Base-by-base conservation (phyloP, 2,329 filamentous ascomycete genomes). In the Apiospora saccharicola region DNA sequence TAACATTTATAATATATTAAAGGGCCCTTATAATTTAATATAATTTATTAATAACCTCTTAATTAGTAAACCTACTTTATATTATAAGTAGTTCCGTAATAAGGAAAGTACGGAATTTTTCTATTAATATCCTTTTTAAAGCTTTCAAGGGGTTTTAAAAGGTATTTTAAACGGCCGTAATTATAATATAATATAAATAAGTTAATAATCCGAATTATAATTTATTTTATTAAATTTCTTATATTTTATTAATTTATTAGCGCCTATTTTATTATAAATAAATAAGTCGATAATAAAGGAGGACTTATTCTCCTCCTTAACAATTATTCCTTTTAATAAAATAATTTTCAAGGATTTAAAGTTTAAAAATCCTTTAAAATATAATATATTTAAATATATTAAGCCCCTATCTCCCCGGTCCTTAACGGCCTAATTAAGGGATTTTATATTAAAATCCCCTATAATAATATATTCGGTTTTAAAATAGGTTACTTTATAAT, bases 311-410 rank as follows among this genome's bases (percentile, higher is more conserved):
- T n/a, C n/a, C 0, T 22, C 16, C 5, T 8, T 5, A 2, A 8
- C n/a, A n/a, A 22, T 22, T 3, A 19, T 47, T 10, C 19, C 46
- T 5, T 22, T 19, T 47, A 47, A n/a, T n/a, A 47, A n/a, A n/a
- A 47, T 10, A 22, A 47, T 3, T n/a, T 47, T n/a, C n/a, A 47
- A 47, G 3, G 19, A 3, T 47, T 47, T 10, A 2, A 7, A 8
- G 0, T 22, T 47, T 22, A 47, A 10, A 10, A 47, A 47, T 1
- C n/a, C 4, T 10, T 47, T 47, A 47, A 47, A 47, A 10, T 47
- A 47, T 3, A 3, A 3, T 0, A 47, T 3, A 0, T 0, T 22
- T 2, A 7, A 1, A 1, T 3, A 3, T 3, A 3, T 22, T 10
- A 10, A 22, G 5, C 6, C 19, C 6, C 10, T 47, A n/a, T 47